Percentiles rank a stretch among this genome's conserved stretches.
Conservation (phyloP, 2,329 filamentous ascomycete species). For the Clonostachys sp. region DNA sequence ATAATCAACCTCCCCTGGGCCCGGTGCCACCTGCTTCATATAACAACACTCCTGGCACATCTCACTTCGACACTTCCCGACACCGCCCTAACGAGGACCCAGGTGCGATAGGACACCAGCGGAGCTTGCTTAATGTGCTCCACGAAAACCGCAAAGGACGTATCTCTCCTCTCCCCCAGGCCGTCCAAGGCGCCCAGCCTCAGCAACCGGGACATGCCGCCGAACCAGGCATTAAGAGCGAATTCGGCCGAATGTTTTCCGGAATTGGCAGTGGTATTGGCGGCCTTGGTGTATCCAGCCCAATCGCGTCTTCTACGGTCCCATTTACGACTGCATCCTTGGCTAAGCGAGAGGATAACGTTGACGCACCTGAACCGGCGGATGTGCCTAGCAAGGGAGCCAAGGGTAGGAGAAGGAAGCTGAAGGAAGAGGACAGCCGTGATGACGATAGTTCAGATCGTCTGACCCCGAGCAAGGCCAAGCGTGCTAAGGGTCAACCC, state of each 20-base stretch:
- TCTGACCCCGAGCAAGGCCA: conserved; percentile 55
- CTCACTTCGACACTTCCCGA: conserved; percentile 32
- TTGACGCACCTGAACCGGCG: conserved; percentile 37
- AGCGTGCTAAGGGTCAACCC: conserved; percentile 62
- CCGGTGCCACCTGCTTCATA: conserved; percentile 46
- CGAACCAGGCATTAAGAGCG: conserved; percentile 88
- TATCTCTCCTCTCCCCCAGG: conserved; percentile 84
- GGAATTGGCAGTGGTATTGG: conserved; percentile 68
- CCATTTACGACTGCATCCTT: conserved; percentile 38
- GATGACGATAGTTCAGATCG: conserved; percentile 65
- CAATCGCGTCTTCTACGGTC: conserved; percentile 29
- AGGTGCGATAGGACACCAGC: conserved; percentile 46
- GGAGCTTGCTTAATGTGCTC: conserved; percentile 73
- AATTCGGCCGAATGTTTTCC: conserved; percentile 91
- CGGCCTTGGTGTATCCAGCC: conserved; percentile 46
- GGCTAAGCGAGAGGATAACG: conserved; percentile 48
- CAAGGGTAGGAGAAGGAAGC: conserved; percentile 61
- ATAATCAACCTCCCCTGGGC: conserved; percentile 6
- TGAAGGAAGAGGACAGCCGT: conserved; percentile 69
- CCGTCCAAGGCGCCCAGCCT: conserved; percentile 85
- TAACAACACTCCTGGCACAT: conserved; percentile 31
- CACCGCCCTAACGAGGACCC: conserved; percentile 41
- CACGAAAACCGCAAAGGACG: conserved; percentile 78
- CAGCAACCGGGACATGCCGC: conserved; percentile 73
- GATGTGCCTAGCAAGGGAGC: conserved; percentile 34